These are phyloP conservation scores for Aspergillus spinulosporus DNA, from an alignment of 2,329 filamentous ascomycete species.

Conservation along the genomic window DNA sequence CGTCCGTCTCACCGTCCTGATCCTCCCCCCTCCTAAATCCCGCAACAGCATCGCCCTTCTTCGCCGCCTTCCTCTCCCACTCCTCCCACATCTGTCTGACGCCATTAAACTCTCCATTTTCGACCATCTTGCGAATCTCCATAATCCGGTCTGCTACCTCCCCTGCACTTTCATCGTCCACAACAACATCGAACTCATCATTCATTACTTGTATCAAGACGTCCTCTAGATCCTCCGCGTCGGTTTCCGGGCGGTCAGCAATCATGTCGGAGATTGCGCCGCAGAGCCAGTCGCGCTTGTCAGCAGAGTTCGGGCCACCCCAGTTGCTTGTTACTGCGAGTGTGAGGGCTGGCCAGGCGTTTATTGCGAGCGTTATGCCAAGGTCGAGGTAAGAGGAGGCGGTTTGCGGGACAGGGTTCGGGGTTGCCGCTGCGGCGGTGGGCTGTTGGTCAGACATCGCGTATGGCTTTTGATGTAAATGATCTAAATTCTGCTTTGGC, in stretches of 20 bases:
- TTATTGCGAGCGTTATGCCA: slow-evolving; percentile 77
- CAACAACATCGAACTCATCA: slow-evolving; percentile 90
- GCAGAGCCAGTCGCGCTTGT: slow-evolving; percentile 97
- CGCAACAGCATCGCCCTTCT: slow-evolving; percentile 36
- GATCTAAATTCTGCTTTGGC: slow-evolving; percentile 9
- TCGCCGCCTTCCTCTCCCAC: slow-evolving; percentile 41
- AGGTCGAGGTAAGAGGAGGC: slow-evolving; percentile 75
- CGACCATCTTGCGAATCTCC: slow-evolving; percentile 63
- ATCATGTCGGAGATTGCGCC: slow-evolving; percentile 84
- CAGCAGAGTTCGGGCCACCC: slow-evolving; percentile 77
- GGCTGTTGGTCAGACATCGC: slow-evolving; percentile 25
- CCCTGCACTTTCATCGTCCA: slow-evolving; percentile 83
- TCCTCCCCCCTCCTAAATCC: slow-evolving; percentile 46
- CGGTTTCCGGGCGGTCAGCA: slow-evolving; percentile 59
- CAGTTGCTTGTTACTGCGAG: slow-evolving; percentile 84
- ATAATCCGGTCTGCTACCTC: slow-evolving; percentile 74
- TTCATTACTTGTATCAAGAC: slow-evolving; percentile 87
- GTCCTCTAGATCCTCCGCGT: slow-evolving; percentile 77
- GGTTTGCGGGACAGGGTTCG: slow-evolving; percentile 35
- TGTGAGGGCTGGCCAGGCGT: slow-evolving; percentile 84
- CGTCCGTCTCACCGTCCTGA: slow-evolving; percentile 59
- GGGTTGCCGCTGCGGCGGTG: neutral
- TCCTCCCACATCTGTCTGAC: slow-evolving; percentile 61
- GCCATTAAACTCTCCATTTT: slow-evolving; percentile 64
- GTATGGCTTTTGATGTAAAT: neutral